Conservation (phyloP, 1,284 basidiomycete genomes). For the Porodaedalea pini region DNA sequence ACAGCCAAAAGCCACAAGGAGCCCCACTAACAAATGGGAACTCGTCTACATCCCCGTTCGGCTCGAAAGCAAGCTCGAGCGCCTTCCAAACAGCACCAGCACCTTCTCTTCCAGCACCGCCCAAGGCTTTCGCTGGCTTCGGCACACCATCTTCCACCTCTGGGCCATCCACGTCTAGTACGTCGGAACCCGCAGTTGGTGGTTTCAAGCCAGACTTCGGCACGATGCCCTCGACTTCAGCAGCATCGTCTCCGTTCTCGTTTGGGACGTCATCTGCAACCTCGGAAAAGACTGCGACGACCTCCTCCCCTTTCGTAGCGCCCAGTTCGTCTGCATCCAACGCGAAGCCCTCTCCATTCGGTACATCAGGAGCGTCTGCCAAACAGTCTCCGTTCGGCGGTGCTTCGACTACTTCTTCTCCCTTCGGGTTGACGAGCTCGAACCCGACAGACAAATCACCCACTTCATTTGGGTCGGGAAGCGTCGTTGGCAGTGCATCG, state of each 20-base stretch:
- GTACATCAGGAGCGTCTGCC: neutral
- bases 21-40: constrained; percentile 4
- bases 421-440: constrained; percentile 25
- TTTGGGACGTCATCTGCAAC: constrained; percentile 21
- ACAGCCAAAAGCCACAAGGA: constrained; percentile 28
- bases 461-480: constrained; percentile 10
- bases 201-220: constrained; percentile 20
- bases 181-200: neutral
- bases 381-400: constrained; percentile 18
- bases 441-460: neutral
- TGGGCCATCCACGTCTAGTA: neutral
- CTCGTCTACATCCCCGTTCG: constrained; percentile 7
- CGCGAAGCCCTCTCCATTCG: constrained; percentile 10
- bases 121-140: constrained; percentile 13
- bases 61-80: constrained; percentile 14
- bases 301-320: constrained; percentile 11
- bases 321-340: neutral
- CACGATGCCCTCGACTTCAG: constrained; percentile 16
- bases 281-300: constrained; percentile 2
- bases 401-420: constrained; percentile 5
- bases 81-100: constrained; percentile 19
- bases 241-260: constrained; percentile 23
- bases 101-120: constrained; percentile 27
- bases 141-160: neutral
- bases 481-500: constrained; percentile 5